These are phyloP conservation scores for Emmonsiellopsis sp. DNA, from an alignment of 2,329 filamentous ascomycete species.

Conservation along the genomic window DNA sequence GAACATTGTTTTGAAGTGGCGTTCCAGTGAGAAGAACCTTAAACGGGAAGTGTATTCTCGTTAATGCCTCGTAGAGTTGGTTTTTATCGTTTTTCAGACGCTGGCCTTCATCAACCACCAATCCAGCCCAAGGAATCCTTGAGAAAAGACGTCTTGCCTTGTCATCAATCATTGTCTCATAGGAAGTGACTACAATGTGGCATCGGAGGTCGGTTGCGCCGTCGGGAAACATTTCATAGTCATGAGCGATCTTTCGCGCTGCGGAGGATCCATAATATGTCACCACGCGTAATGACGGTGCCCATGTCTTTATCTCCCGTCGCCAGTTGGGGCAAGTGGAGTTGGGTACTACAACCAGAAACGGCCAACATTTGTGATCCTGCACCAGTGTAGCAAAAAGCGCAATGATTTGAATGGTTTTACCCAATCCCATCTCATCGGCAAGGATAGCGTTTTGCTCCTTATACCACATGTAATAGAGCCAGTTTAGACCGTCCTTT, in stretches of 20 bases:
- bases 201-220: conserved; percentile 59
- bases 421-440: conserved; percentile 96
- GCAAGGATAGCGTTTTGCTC: conserved; percentile 82
- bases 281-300: conserved; percentile 76
- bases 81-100: conserved; percentile 89
- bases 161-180: conserved; percentile 74
- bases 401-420: conserved; percentile 87
- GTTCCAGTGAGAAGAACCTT: conserved; percentile 79
- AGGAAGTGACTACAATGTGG: conserved; percentile 90
- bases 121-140: conserved; percentile 68
- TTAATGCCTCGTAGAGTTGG: conserved; percentile 66
- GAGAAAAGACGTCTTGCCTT: conserved; percentile 57
- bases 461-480: conserved; percentile 79
- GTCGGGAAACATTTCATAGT: conserved; percentile 74
- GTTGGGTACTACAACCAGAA: conserved; percentile 87
- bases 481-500: conserved; percentile 86
- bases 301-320: conserved; percentile 90
- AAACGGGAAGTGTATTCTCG: conserved; percentile 66
- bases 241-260: conserved; percentile 65
- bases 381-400: conserved; percentile 66
- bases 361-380: conserved; percentile 72
- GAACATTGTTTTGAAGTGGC: conserved; percentile 73
- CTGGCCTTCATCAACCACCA: conserved; percentile 93
- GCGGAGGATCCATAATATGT: conserved; percentile 75
- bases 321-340: conserved; percentile 97